A percentile compares a stretch with the other conserved stretches of the same genome.
Conservation (phyloP, 2,329 filamentous ascomycete genomes). For the Colletotrichum somersetense region DNA sequence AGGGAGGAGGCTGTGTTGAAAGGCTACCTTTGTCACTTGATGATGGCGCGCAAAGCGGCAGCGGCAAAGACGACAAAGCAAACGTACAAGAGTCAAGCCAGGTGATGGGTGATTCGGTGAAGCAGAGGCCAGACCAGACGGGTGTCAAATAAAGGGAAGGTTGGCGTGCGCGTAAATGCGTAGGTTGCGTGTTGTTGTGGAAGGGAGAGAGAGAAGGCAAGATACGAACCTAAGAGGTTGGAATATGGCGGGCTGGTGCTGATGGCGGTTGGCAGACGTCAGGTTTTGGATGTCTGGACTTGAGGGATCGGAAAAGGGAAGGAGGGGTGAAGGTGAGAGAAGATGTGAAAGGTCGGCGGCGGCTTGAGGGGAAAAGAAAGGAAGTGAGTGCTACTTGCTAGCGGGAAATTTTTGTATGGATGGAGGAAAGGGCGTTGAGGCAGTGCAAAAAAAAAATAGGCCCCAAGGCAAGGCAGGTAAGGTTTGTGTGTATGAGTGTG, state of each 20-base stretch:
- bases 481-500: constrained; percentile 41
- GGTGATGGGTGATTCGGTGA: constrained; percentile 1
- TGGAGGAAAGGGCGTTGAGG: constrained; percentile 39
- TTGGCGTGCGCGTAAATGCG: constrained; percentile 2
- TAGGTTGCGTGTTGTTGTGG: constrained; percentile 5
- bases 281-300: constrained; percentile 21
- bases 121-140: not conserved
- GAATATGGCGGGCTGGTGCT: constrained; percentile 39
- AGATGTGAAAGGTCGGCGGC: constrained; percentile 27
- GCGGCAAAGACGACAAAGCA: constrained; percentile 28
- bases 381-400: constrained; percentile 26
- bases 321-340: constrained; percentile 28
- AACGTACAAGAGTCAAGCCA: constrained; percentile 19
- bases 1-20: constrained; percentile 35
- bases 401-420: constrained; percentile 38
- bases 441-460: constrained; percentile 41
- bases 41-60: constrained; percentile 14
- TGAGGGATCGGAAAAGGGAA: constrained; percentile 37
- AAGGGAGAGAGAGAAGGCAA: constrained; percentile 1
- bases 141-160: constrained; percentile 19
- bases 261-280: constrained; percentile 33
- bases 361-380: constrained; percentile 38
- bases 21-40: constrained; percentile 35
- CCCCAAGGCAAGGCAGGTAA: constrained; percentile 40
- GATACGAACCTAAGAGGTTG: constrained; percentile 29